Conservation (phyloP, 371 early-diverging fungal species). For the Circinella umbellata region DNA sequence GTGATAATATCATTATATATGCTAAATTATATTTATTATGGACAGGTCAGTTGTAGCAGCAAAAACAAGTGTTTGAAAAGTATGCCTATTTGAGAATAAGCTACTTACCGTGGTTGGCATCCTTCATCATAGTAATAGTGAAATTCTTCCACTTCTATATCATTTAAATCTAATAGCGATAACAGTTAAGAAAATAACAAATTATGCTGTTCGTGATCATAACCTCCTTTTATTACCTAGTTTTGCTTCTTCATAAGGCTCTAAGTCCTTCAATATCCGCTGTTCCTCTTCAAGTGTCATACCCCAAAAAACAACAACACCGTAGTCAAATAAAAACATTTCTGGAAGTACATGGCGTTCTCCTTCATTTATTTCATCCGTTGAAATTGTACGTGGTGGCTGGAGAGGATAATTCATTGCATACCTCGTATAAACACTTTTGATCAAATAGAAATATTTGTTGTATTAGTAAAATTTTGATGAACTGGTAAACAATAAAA, state of each 20-base stretch:
- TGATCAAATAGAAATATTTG: no score
- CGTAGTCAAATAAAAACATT: slow-evolving; percentile 91
- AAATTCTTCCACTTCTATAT: slow-evolving; percentile 91
- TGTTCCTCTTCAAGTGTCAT: slow-evolving; percentile 86
- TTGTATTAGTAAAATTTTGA: no score
- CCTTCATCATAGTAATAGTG: slow-evolving; percentile 84
- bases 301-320: slow-evolving; percentile 96
- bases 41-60: not conserved
- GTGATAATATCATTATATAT: slow-evolving; percentile 65
- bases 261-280: slow-evolving; percentile 69
- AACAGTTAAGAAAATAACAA: not conserved
- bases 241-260: slow-evolving; percentile 72
- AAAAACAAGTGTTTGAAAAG: no score
- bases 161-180: slow-evolving; percentile 53
- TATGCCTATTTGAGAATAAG: not conserved
- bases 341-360: slow-evolving; percentile 50
- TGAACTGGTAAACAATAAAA: no score
- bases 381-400: slow-evolving; percentile 35
- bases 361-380: slow-evolving; percentile 16
- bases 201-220: no score
- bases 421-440: slow-evolving; percentile 52
- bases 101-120: slow-evolving; percentile 66
- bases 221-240: slow-evolving; percentile 46
- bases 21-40: slow-evolving; percentile 17
- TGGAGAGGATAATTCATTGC: slow-evolving; percentile 42